Evolutionary conservation across 306 rosid genomes (phyloP).

Genomic region (Casuarina equisetifolia): DNA sequence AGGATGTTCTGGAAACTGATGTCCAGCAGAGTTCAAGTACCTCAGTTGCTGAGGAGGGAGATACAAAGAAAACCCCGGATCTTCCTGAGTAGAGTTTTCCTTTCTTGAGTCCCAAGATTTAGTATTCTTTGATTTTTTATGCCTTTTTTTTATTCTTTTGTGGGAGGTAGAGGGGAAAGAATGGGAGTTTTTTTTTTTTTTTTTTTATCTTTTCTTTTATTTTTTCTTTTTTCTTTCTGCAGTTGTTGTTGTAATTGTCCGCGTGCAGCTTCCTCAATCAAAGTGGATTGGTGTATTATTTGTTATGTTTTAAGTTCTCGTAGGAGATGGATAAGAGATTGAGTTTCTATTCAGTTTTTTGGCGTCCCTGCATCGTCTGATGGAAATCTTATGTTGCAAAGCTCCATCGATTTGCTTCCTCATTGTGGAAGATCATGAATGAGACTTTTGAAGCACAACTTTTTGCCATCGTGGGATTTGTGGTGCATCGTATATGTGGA

Average conservation of each 20-base stretch:
- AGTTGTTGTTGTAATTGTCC: constrained; percentile 20
- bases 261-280: constrained; percentile 29
- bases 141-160: constrained; percentile 16
- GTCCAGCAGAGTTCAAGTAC: constrained; percentile 26
- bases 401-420: no score
- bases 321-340: neutral
- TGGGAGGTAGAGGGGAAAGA: constrained; percentile 19
- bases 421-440: no score
- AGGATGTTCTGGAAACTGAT: constrained; percentile 37
- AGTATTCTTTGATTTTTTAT: constrained; percentile 26
- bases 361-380: neutral
- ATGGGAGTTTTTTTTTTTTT: neutral
- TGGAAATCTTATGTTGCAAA: neutral
- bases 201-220: constrained; percentile 11
- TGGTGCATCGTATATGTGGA: neutral
- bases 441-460: neutral
- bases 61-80: constrained; percentile 35
- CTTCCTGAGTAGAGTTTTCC: constrained; percentile 30
- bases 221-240: constrained; percentile 11
- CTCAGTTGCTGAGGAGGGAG: constrained; percentile 34
- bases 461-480: neutral
- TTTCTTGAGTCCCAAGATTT: constrained; percentile 27
- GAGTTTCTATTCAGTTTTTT: neutral
- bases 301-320: neutral
- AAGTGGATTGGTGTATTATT: constrained; percentile 24